These are phyloP conservation scores for Russula ochroleuca DNA, from an alignment of 768 basidiomycete genomes.

Conservation along the genomic window DNA sequence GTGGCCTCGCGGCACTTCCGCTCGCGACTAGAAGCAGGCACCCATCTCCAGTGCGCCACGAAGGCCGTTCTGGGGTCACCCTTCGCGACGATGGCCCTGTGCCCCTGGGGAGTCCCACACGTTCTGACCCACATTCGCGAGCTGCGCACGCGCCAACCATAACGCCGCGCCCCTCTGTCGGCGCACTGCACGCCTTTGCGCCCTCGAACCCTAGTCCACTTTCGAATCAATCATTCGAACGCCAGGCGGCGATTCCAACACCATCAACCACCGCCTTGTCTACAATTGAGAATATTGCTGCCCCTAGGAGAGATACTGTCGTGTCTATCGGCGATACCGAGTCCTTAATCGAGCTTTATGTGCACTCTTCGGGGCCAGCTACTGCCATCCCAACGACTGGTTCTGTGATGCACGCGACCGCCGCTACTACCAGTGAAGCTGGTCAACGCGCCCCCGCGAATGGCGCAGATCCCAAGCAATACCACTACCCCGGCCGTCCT, in stretches of 20 bases:
- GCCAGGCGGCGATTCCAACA: background rate
- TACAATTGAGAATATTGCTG: background rate
- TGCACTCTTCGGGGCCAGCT: slow-evolving; percentile 15
- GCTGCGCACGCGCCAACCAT: slow-evolving; percentile 6
- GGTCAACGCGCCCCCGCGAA: background rate
- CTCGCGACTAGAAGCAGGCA: slow-evolving; percentile 14
- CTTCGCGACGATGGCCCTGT: slow-evolving; percentile 23
- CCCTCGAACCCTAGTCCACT: slow-evolving; percentile 28
- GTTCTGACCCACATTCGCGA: slow-evolving; percentile 13
- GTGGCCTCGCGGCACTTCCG: slow-evolving; percentile 8
- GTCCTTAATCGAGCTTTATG: slow-evolving; percentile 28
- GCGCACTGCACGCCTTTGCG: slow-evolving; percentile 18
- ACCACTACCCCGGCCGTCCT: slow-evolving; percentile 27
- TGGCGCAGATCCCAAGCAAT: background rate
- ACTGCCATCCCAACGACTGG: background rate
- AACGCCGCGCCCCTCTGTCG: slow-evolving; percentile 13
- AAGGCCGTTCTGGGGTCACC: slow-evolving; percentile 14
- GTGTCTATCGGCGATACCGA: slow-evolving; percentile 25
- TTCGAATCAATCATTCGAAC: slow-evolving; percentile 23
- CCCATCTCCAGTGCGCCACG: slow-evolving; percentile 22
- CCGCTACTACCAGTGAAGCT: background rate
- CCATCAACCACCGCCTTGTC: background rate
- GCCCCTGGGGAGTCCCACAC: slow-evolving; percentile 11
- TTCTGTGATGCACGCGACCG: background rate
- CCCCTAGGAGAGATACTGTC: slow-evolving; percentile 15